phyloP scores from a whole-genome alignment of 495 filamentous ascomycete species.

The Xylaria telfairii region DNA sequence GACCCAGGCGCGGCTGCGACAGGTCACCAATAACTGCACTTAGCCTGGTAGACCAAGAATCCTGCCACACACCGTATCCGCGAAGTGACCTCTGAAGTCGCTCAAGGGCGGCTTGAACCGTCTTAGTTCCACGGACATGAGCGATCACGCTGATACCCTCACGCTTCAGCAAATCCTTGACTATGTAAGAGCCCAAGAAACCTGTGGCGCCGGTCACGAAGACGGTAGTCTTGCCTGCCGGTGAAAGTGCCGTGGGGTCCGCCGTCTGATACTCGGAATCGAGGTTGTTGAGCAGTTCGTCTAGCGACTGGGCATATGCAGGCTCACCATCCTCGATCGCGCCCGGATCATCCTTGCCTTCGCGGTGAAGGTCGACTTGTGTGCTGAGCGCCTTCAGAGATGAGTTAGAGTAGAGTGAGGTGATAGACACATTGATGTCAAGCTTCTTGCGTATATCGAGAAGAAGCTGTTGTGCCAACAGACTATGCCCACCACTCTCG shows the following conservation, averaged over 20 bases:
- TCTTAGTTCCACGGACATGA: conserved; percentile 70
- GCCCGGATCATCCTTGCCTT: conserved; percentile 36
- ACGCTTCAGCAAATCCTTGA: conserved; percentile 68
- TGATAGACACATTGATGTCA: conserved; percentile 74
- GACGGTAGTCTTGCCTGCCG: conserved; percentile 59
- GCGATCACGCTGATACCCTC: conserved; percentile 60
- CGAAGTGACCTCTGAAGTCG: conserved; percentile 61
- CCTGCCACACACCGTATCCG: conserved; percentile 82
- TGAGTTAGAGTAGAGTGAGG: conserved; percentile 74
- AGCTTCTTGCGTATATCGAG: conserved; percentile 66
- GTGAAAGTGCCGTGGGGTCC: conserved; percentile 35
- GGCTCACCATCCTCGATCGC: conserved; percentile 66
- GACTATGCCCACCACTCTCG: conserved; percentile 85
- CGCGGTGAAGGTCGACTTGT: conserved; percentile 68
- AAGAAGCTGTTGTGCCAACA: conserved; percentile 87
- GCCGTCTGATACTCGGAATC: conserved; percentile 47
- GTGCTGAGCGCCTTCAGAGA: conserved; percentile 75
- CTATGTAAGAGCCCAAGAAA: conserved; percentile 84
- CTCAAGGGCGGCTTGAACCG: conserved; percentile 53
- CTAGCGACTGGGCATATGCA: conserved; percentile 67
- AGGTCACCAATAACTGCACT: conserved; percentile 76
- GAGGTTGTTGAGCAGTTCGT: conserved; percentile 46
- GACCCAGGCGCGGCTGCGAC: conserved; percentile 71
- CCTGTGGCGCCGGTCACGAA: conserved; percentile 93
- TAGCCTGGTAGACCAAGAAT: conserved; percentile 57